Evolutionary conservation across 495 filamentous ascomycete genomes (phyloP).

Genomic region (Tuber aestivum): DNA sequence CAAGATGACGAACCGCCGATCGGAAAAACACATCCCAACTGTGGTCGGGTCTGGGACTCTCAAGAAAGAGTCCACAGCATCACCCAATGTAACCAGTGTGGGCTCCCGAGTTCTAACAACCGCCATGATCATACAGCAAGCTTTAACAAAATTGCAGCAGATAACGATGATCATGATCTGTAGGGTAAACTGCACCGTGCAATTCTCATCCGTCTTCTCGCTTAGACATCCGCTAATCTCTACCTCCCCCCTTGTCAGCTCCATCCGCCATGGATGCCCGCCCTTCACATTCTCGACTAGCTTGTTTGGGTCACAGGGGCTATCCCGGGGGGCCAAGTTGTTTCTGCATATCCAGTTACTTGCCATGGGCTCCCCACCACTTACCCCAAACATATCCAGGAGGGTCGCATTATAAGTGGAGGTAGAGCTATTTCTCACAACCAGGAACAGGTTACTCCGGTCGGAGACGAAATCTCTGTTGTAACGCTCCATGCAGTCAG

Average conservation of each 20-base stretch:
- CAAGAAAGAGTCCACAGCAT: conserved; percentile 12
- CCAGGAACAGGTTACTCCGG: background rate
- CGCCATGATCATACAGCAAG: conserved; percentile 33
- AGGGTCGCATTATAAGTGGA: background rate
- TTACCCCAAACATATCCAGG: background rate
- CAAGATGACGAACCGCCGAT: conserved; percentile 27
- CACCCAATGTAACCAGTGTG: conserved; percentile 9
- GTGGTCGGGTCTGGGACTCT: background rate
- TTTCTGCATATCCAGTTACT: too few relatives aligned
- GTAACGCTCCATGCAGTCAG: background rate
- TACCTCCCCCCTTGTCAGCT: background rate
- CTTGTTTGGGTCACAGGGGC: background rate
- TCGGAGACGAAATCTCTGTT: background rate
- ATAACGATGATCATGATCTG: conserved; percentile 35
- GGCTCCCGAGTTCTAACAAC: conserved; percentile 24
- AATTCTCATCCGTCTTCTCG: conserved; percentile 6
- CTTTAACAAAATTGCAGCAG: too few relatives aligned
- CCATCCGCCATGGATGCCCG: background rate
- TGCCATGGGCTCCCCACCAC: background rate
- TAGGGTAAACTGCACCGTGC: conserved; percentile 42
- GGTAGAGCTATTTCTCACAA: background rate
- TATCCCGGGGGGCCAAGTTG: too few relatives aligned
- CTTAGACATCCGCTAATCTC: background rate
- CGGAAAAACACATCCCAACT: conserved; percentile 39
- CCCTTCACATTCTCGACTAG: background rate